Base-by-base conservation (phyloP, 2,329 filamentous ascomycete species). In the Didymellaceae sp. region DNA sequence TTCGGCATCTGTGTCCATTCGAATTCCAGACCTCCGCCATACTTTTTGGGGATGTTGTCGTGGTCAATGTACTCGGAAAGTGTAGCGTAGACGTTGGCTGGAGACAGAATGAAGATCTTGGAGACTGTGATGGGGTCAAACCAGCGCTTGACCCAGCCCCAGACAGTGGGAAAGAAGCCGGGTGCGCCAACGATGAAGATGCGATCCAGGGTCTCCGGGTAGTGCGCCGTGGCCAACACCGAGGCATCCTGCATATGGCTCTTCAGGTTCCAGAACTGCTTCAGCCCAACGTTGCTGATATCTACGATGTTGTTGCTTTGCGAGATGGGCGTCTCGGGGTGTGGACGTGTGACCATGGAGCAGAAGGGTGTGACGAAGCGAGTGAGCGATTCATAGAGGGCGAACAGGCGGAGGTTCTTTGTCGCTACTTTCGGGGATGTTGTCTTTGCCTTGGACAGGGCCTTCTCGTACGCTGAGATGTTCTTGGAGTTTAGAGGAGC, bases 261-360 rank as follows among this genome's bases (percentile, higher is more conserved):
- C 79, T 95, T 94, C 55, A 97, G 76, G 75, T 95, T 95, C 93
- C 93, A 97, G 73, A 97, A 97, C 77, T 95, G 91, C 78, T 90
- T 91, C 72, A 97, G 74, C 5, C 90, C 90, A 20, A 97, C 92
- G 11, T 87, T 86, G 13, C 86, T 88, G 57, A 97, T 91, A 72
- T 97, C 93, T 50, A 97, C 91, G 63, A 97, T 96, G 75, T 97
- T 97, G 64, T 90, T 96, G 67, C 88, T 92, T 63, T 94, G 87
- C 30, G 91, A 93, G 62, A 97, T 91, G 6, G 93, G 93, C n/a
- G 90, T 91, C 57, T 87, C 84, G 4, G 87, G 82, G 70, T 89
- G 78, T 6, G 86, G 84, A 64, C 92, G 84, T 63, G 90, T 83
- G 55, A 96, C 82, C 64, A 89, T 83, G 30, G 90, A 90, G 76